A percentile compares a stretch with the other conserved stretches of the same genome.
These are phyloP conservation scores for Vigna unguiculata DNA, from an alignment of 306 rosid species.

Conservation along the genomic window DNA sequence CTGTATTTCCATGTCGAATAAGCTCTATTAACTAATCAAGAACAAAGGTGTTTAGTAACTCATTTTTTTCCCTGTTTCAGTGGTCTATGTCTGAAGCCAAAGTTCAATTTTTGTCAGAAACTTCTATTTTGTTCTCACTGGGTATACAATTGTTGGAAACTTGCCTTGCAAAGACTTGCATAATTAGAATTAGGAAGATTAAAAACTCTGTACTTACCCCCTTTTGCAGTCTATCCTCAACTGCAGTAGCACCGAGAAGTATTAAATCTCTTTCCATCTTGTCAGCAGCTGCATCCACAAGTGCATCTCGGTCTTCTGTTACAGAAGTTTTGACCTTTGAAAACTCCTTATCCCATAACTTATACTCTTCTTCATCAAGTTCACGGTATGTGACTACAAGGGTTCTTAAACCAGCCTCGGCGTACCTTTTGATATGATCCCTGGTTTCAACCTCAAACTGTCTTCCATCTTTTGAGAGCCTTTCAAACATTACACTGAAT, in stretches of 20 bases:
- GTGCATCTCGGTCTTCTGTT: conserved; percentile 58
- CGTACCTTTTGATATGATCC: conserved; percentile 69
- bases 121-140: conserved; percentile 2
- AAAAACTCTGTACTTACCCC: conserved; percentile 62
- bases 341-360: conserved; percentile 71
- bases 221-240: conserved; percentile 86
- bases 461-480: conserved; percentile 72
- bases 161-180: neutral
- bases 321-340: conserved; percentile 66
- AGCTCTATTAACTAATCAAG: conserved; percentile 38
- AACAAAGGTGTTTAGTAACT: conserved; percentile 13
- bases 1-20: conserved; percentile 49
- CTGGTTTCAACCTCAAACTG: conserved; percentile 75
- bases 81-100: neutral
- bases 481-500: conserved; percentile 77
- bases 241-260: conserved; percentile 92
- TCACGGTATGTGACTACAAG: conserved; percentile 71
- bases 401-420: conserved; percentile 93
- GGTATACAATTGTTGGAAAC: no score
- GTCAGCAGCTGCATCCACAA: conserved; percentile 69
- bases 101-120: neutral
- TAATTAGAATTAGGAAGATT: neutral
- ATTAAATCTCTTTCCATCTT: conserved; percentile 71
- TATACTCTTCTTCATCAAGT: conserved; percentile 70
- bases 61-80: neutral